phyloP scores from a whole-genome alignment of 176 grass and related monocot species.

The Hordeum vulgare region DNA sequence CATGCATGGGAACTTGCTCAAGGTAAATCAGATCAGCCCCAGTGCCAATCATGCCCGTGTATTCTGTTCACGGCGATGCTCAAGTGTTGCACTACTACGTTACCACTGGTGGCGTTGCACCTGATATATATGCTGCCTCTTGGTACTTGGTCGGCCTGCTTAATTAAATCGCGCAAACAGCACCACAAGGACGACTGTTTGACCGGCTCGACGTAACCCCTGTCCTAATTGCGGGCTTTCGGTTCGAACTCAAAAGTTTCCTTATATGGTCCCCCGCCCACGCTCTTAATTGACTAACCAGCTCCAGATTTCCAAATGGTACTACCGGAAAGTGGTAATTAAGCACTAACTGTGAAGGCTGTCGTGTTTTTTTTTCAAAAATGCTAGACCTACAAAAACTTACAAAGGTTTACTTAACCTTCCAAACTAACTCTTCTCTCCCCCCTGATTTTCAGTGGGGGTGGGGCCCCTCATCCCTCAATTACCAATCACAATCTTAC shows the following conservation, averaged over 20 bases:
- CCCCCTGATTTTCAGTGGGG: no score
- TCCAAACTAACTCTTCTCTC: no score
- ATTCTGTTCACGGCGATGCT: slow-evolving; percentile 1
- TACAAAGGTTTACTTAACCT: no score
- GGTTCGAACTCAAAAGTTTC: slow-evolving; percentile 16
- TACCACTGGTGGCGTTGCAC: not conserved
- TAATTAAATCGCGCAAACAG: slow-evolving; percentile 20
- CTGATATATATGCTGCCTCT: slow-evolving; percentile 2
- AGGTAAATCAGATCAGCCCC: not conserved
- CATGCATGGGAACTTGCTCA: slow-evolving; percentile 27
- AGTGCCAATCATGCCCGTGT: slow-evolving; percentile 15
- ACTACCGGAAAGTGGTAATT: not conserved
- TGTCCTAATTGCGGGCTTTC: slow-evolving; percentile 18
- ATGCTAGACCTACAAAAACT: no score
- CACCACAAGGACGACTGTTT: slow-evolving; percentile 18
- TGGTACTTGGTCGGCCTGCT: slow-evolving; percentile 39
- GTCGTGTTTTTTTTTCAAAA: not conserved
- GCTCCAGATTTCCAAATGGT: not conserved
- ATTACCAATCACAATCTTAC: no score
- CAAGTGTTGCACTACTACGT: not conserved
- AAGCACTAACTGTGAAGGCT: not conserved
- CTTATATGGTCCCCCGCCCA: not conserved
- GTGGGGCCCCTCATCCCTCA: no score
- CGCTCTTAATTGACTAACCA: not conserved
- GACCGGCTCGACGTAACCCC: slow-evolving; percentile 18